Evolutionary conservation across 495 filamentous ascomycete species (phyloP), one percentile per base, ranked within the genome.

Genomic region (Daldinia vernicosa): DNA sequence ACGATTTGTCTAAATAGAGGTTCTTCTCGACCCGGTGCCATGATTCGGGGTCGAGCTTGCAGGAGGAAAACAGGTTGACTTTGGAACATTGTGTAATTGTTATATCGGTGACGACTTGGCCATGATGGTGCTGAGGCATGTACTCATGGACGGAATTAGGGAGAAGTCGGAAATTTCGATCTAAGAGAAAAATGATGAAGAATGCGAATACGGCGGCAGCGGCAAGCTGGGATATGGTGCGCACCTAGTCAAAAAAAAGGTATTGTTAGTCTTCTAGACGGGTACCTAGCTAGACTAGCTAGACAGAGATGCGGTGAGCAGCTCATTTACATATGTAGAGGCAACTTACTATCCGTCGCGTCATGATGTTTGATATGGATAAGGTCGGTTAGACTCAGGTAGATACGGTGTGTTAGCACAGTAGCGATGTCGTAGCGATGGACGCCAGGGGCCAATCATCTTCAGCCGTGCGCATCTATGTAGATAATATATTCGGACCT

Each of bases 1-100:
- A 92, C 55, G 87, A 85, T 45, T 85, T 85, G 65, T 85, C 86
- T 17, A 99, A 85, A 78, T 94, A 95, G 1, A 99, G 86, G 75
- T 99, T 94, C 82, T 98, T 99, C 62, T 97, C 92, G 67, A 98
- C 82, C 59, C 92, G 89, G 66, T 91, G 87, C 95, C 95, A 99
- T 63, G 84, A 76, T 47, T 86, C 80, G n/a, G 87, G 77, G 77
- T 94, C 89, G 61, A 97, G 86, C 69, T 87, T 89, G 84, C 95
- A 98, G 58, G 83, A 89, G 3, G 89, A 91, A 60, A 98, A 89
- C 40, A 90, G 76, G 77, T 94, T 94, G 65, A 95, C 59, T 12
- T 84, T 80, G 4, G 89, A 91, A 80, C 96, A 98, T 52, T 85
- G 89, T 6, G 85, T 87, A 63, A 97, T 84, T n/a, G 89, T 92